A percentile compares a stretch with the other conserved stretches of the same genome.
phyloP scores from a whole-genome alignment of 202 grass and related monocot genomes.

The Eragrostis tef region DNA sequence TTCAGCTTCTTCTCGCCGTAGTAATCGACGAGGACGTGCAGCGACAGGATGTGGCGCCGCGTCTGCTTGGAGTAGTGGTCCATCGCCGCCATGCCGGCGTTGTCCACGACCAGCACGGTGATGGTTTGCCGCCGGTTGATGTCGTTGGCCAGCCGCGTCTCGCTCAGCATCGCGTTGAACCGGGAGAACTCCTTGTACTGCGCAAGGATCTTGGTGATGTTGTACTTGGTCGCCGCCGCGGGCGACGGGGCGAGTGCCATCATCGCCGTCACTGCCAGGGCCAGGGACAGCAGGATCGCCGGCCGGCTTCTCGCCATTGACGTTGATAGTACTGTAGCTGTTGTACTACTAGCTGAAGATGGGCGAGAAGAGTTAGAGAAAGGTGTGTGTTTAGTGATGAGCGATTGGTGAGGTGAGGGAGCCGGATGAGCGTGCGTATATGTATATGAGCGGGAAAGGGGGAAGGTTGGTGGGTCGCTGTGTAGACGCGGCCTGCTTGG shows the following conservation, averaged over 20 bases:
- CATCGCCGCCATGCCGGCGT: conserved; percentile 60
- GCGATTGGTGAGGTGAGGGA: too few relatives aligned
- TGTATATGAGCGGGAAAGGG: conserved; percentile 30
- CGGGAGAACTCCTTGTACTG: conserved; percentile 64
- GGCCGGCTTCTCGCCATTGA: conserved; percentile 33
- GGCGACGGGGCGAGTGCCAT: neutral
- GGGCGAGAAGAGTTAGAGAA: too few relatives aligned
- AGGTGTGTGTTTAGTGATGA: too few relatives aligned
- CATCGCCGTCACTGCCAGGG: neutral
- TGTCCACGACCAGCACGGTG: conserved; percentile 73
- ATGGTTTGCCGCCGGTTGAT: conserved; percentile 86
- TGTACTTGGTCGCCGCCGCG: conserved; percentile 55
- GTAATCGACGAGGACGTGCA: conserved; percentile 90
- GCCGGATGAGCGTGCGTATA: neutral
- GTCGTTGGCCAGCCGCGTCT: conserved; percentile 64
- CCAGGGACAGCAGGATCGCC: neutral
- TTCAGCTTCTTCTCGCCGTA: conserved; percentile 86
- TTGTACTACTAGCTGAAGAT: too few relatives aligned
- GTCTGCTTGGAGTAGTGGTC: conserved; percentile 65
- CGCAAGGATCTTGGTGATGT: conserved; percentile 84
- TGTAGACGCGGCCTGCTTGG: conserved; percentile 1
- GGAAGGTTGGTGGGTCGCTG: conserved; percentile 30
- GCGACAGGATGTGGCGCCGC: conserved; percentile 58
- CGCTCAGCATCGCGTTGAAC: conserved; percentile 76
- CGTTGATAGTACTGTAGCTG: too few relatives aligned